Conservation (phyloP, 768 basidiomycete species). For the Thelephora ganbajun region DNA sequence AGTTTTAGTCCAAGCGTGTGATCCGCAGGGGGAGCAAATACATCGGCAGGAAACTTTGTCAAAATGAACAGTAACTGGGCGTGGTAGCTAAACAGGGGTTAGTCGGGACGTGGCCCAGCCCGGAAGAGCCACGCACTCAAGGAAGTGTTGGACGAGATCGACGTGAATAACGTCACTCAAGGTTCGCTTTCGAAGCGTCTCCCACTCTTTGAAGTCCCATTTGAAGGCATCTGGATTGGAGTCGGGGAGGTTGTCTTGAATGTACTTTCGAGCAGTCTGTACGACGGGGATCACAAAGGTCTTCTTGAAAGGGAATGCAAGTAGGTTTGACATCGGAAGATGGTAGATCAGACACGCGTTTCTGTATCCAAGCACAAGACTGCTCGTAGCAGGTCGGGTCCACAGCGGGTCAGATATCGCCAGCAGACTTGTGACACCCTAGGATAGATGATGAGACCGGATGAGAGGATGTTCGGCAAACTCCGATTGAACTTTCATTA, state of each 20-base stretch:
- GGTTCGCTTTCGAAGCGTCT: conserved; percentile 44
- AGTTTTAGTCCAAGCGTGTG: background rate
- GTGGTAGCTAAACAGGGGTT: conserved; percentile 52
- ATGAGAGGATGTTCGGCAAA: background rate
- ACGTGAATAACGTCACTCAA: conserved; percentile 38
- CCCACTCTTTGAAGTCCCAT: conserved; percentile 63
- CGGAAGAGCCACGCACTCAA: conserved; percentile 36
- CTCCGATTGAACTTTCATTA: background rate
- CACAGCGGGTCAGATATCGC: background rate
- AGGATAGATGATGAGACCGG: too few relatives aligned
- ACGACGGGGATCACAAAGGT: conserved; percentile 43
- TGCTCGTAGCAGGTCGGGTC: background rate
- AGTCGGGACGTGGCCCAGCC: background rate
- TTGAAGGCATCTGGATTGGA: conserved; percentile 79
- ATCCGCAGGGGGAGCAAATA: conserved; percentile 7
- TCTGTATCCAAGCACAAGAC: background rate
- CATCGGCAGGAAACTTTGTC: conserved; percentile 77
- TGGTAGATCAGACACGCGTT: background rate
- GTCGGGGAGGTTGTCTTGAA: conserved; percentile 44
- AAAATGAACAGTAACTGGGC: conserved; percentile 77
- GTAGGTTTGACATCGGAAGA: conserved; percentile 57
- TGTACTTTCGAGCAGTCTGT: conserved; percentile 45
- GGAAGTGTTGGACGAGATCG: conserved; percentile 33
- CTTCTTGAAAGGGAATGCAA: conserved; percentile 63
- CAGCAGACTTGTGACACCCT: background rate